Evolutionary conservation across 257 asterid species (phyloP).

Genomic region (Gentiana straminea): DNA sequence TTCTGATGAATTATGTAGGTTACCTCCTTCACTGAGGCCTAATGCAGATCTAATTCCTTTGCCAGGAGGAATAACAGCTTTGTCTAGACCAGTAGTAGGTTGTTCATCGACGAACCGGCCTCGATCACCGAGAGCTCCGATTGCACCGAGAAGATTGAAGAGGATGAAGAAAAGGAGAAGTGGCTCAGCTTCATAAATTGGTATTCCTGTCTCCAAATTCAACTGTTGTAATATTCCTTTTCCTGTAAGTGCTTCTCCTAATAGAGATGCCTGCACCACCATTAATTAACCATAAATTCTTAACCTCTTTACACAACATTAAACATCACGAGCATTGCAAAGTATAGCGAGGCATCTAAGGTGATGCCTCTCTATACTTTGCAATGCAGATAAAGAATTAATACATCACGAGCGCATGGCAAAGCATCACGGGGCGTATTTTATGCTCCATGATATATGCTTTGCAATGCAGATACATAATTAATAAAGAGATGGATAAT

Average conservation of each 20-base stretch:
- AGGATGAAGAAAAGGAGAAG: slow-evolving; percentile 76
- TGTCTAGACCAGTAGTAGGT: slow-evolving; percentile 46
- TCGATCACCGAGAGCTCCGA: slow-evolving; percentile 94
- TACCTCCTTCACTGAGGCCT: slow-evolving; percentile 64
- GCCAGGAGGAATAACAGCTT: slow-evolving; percentile 73
- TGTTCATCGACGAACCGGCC: slow-evolving; percentile 75
- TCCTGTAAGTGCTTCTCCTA: slow-evolving; percentile 95
- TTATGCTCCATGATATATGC: no score
- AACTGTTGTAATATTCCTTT: slow-evolving; percentile 79
- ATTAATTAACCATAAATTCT: no score
- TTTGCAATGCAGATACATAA: no score
- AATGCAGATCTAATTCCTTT: slow-evolving; percentile 54
- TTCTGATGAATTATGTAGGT: no score
- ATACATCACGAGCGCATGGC: no score
- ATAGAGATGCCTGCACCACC: slow-evolving; percentile 51
- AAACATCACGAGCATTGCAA: no score
- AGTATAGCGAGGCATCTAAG: no score
- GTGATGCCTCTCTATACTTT: no score
- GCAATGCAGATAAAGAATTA: no score
- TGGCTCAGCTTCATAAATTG: slow-evolving; percentile 62
- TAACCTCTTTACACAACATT: no score
- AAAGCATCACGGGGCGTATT: no score
- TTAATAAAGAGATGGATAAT: background rate
- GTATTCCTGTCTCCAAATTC: slow-evolving; percentile 89
- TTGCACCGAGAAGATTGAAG: slow-evolving; percentile 87